Evolutionary conservation across 1,284 basidiomycete genomes (phyloP).

Genomic region (Cerrena zonata): DNA sequence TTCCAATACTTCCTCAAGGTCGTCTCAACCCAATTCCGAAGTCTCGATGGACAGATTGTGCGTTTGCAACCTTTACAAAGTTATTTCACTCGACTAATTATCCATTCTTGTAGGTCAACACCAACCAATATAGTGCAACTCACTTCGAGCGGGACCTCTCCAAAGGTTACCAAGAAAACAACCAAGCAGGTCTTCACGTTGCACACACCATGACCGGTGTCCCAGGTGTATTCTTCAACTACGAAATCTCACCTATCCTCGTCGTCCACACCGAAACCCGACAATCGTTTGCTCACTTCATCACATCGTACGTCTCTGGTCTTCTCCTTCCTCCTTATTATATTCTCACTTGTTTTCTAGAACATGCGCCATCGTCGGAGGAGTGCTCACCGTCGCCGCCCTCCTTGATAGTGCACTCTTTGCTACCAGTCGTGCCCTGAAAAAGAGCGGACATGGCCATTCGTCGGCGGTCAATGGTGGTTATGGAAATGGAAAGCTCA

Average conservation of each 20-base stretch:
- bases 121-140: conserved; percentile 91
- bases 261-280: conserved; percentile 87
- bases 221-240: conserved; percentile 88
- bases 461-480: conserved; percentile 27
- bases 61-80: too few relatives aligned
- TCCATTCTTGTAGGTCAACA: conserved; percentile 50
- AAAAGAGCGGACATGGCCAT: conserved; percentile 39
- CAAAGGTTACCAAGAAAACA: conserved; percentile 55
- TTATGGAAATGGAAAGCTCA: conserved; percentile 38
- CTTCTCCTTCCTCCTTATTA: background rate
- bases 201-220: conserved; percentile 78
- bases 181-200: conserved; percentile 68
- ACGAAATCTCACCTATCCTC: conserved; percentile 95
- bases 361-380: conserved; percentile 95
- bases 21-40: conserved; percentile 86
- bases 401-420: conserved; percentile 89
- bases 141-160: conserved; percentile 89
- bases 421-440: conserved; percentile 61
- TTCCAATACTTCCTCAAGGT: conserved; percentile 98
- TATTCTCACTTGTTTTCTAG: conserved; percentile 33
- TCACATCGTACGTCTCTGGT: conserved; percentile 76
- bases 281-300: conserved; percentile 94
- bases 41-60: conserved; percentile 70
- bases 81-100: too few relatives aligned
- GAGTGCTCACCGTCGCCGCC: conserved; percentile 90